These are phyloP conservation scores for Diaporthe sp. DNA, from an alignment of 2,329 filamentous ascomycete genomes.

Conservation along the genomic window DNA sequence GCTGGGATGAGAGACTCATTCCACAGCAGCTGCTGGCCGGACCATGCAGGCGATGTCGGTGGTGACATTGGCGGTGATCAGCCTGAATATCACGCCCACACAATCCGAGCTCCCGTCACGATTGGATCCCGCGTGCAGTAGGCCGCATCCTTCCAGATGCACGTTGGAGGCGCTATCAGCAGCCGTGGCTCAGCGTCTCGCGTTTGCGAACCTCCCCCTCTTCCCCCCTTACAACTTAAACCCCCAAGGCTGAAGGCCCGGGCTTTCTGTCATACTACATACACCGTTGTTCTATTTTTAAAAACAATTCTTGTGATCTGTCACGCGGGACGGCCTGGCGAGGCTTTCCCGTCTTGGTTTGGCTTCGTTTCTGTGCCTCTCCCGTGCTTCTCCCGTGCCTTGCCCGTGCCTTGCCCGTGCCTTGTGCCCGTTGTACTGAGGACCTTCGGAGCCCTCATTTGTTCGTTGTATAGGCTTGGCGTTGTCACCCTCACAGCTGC, in stretches of 20 bases:
- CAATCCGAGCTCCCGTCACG: background rate
- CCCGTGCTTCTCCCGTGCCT: background rate
- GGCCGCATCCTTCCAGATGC: conserved; percentile 12
- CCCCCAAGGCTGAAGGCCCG: conserved; percentile 11
- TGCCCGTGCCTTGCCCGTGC: background rate
- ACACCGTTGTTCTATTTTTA: conserved; percentile 22
- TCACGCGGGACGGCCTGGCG: conserved; percentile 5
- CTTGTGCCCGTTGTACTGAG: background rate
- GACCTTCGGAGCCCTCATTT: background rate
- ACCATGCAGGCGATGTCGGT: background rate
- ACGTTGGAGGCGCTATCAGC: background rate
- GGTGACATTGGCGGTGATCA: conserved; percentile 14
- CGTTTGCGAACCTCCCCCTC: background rate
- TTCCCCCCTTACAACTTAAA: background rate
- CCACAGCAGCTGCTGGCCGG: background rate
- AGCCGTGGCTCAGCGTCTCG: background rate
- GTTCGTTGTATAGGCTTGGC: background rate
- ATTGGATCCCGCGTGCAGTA: conserved; percentile 17
- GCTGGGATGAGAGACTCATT: background rate
- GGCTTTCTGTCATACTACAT: conserved; percentile 15
- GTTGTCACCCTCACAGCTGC: background rate
- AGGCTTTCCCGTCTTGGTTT: conserved; percentile 23
- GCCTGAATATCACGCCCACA: conserved; percentile 13
- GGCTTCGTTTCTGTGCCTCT: background rate
- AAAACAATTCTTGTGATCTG: background rate